phyloP scores from a whole-genome alignment of 1,139 yeast species.

The Scheffersomyces titani region DNA sequence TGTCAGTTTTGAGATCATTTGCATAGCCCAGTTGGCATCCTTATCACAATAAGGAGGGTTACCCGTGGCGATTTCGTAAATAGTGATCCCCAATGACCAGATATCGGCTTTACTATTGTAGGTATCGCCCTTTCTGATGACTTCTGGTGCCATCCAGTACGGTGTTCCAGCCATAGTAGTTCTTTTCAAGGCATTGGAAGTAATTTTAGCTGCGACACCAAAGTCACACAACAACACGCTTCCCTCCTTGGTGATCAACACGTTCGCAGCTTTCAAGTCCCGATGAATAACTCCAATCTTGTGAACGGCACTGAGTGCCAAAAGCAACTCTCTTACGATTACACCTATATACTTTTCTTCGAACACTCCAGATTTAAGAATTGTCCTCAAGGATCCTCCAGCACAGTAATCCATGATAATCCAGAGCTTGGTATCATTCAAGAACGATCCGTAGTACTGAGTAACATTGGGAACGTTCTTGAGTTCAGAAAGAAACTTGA shows the following conservation, averaged over 20 bases:
- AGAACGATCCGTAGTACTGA: conserved; percentile 85
- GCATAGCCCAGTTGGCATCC: conserved; percentile 94
- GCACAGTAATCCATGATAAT: conserved; percentile 97
- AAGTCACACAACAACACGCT: conserved; percentile 91
- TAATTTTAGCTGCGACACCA: conserved; percentile 91
- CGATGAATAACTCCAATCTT: conserved; percentile 90
- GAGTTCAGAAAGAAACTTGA: conserved; percentile 80
- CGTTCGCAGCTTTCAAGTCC: conserved; percentile 95
- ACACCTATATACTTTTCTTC: conserved; percentile 85
- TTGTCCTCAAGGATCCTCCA: conserved; percentile 90
- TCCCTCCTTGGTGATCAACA: conserved; percentile 86
- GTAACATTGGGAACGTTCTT: conserved; percentile 89
- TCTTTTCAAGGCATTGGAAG: conserved; percentile 72
- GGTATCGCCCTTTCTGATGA: conserved; percentile 86
- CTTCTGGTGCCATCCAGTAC: conserved; percentile 99
- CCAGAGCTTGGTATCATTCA: conserved; percentile 90
- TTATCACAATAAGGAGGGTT: conserved; percentile 97
- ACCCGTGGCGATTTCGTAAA: conserved; percentile 94
- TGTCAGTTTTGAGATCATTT: conserved; percentile 84
- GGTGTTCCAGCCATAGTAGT: conserved; percentile 98
- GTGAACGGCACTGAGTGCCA: conserved; percentile 82
- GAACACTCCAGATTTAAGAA: conserved; percentile 82
- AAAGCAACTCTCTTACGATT: conserved; percentile 74
- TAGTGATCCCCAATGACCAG: conserved; percentile 92
- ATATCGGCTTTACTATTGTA: conserved; percentile 87